phyloP scores from a whole-genome alignment of 1,284 basidiomycete genomes.

The Rhodotorula sp. region DNA sequence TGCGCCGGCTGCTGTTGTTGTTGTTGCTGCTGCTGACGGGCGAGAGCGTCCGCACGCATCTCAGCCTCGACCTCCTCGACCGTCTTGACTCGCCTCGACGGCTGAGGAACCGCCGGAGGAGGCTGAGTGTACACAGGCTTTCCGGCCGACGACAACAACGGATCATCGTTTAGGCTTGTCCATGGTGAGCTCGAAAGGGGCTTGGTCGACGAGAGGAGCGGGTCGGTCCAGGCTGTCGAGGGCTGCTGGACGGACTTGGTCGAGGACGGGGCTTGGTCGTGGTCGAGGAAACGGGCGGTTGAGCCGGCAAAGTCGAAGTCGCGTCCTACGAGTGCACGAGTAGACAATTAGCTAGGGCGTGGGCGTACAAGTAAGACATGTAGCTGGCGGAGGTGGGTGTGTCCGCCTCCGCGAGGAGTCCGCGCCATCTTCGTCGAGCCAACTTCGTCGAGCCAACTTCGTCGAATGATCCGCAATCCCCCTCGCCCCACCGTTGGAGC shows the following conservation, averaged over 20 bases:
- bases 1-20: not conserved
- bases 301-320: conserved; percentile 80
- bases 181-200: conserved; percentile 29
- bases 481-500: no score
- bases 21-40: conserved; percentile 45
- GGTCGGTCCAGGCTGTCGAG: not conserved
- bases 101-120: conserved; percentile 15
- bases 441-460: no score
- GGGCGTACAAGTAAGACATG: not conserved
- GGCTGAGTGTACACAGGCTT: conserved; percentile 2
- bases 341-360: not conserved
- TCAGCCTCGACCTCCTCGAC: conserved; percentile 51
- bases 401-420: no score
- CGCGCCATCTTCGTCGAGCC: no score
- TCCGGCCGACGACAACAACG: conserved; percentile 30
- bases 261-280: conserved; percentile 19
- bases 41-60: conserved; percentile 42
- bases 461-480: no score
- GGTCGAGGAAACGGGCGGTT: conserved; percentile 46
- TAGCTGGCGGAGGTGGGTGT: not conserved
- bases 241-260: conserved; percentile 26
- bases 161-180: conserved; percentile 41
- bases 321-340: conserved; percentile 59
- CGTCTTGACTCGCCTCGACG: conserved; percentile 41
- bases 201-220: conserved; percentile 5